Percentiles rank a stretch among this genome's conserved stretches.
Conservation (phyloP, 1,284 basidiomycete species). For the Ganoderma multipileum region DNA sequence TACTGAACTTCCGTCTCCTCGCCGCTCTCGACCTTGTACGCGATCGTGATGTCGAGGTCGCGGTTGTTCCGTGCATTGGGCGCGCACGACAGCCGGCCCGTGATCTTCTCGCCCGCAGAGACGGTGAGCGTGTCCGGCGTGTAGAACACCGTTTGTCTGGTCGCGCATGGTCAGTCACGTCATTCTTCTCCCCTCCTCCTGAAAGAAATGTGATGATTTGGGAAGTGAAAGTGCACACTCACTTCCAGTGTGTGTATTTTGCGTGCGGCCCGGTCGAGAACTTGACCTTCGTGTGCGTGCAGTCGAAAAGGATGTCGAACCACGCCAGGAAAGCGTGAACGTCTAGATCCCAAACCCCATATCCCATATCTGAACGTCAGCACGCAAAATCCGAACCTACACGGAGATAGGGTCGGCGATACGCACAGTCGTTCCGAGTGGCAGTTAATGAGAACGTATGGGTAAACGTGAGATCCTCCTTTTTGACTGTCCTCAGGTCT, state of each 20-base stretch:
- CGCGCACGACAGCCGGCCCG: conserved; percentile 76
- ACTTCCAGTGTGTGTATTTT: conserved; percentile 98
- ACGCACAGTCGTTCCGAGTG: conserved; percentile 92
- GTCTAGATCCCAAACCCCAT: conserved; percentile 53
- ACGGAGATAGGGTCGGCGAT: conserved; percentile 8
- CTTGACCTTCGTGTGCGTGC: conserved; percentile 95
- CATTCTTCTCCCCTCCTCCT: background rate
- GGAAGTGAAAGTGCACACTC: conserved; percentile 42
- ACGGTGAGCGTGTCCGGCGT: conserved; percentile 80
- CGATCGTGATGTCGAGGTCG: conserved; percentile 89
- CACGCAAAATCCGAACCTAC: background rate
- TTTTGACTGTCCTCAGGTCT: conserved; percentile 90
- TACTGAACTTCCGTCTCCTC: conserved; percentile 59
- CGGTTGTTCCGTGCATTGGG: conserved; percentile 93
- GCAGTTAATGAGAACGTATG: conserved; percentile 84
- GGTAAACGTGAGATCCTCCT: conserved; percentile 93
- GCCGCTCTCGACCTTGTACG: conserved; percentile 61
- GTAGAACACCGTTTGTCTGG: conserved; percentile 95
- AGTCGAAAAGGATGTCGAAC: conserved; percentile 98
- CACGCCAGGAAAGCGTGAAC: conserved; percentile 99
- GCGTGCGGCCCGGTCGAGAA: conserved; percentile 97
- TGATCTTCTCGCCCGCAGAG: conserved; percentile 74
- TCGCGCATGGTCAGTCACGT: background rate
- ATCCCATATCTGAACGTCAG: conserved; percentile 11
- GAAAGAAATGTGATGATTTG: background rate